A percentile compares a stretch with the other conserved stretches of the same genome.
Conservation (phyloP, 1,284 basidiomycete genomes). For the Puccinia triticina region DNA sequence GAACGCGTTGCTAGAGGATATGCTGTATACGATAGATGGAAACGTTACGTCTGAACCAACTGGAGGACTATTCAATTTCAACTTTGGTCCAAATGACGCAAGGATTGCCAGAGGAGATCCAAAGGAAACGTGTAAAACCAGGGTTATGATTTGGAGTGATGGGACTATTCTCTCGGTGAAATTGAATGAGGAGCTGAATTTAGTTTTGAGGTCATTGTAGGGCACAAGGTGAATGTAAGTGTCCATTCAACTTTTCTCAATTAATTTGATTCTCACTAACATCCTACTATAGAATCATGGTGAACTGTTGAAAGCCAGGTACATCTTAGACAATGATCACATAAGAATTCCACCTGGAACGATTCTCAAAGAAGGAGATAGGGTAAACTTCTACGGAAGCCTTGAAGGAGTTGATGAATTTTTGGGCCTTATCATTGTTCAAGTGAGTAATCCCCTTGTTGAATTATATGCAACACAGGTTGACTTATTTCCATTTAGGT, state of each 20-base stretch:
- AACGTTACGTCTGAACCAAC: not conserved
- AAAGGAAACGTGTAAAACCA: not conserved
- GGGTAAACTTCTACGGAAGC: not conserved
- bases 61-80: not conserved
- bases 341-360: not conserved
- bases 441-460: too few species aligned
- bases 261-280: not conserved
- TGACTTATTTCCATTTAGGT: too few species aligned
- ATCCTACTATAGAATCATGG: not conserved
- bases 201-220: not conserved
- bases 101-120: not conserved
- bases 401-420: not conserved
- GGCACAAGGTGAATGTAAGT: too few species aligned
- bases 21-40: not conserved
- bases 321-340: not conserved
- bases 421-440: too few species aligned
- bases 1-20: not conserved
- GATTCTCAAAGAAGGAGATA: not conserved
- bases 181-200: not conserved
- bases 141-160: not conserved
- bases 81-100: not conserved
- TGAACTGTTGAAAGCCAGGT: not conserved
- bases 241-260: not conserved
- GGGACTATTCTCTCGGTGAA: not conserved
- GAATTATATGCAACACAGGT: too few species aligned